Evolutionary conservation across 306 rosid genomes (phyloP).

Genomic region (Casuarina equisetifolia): DNA sequence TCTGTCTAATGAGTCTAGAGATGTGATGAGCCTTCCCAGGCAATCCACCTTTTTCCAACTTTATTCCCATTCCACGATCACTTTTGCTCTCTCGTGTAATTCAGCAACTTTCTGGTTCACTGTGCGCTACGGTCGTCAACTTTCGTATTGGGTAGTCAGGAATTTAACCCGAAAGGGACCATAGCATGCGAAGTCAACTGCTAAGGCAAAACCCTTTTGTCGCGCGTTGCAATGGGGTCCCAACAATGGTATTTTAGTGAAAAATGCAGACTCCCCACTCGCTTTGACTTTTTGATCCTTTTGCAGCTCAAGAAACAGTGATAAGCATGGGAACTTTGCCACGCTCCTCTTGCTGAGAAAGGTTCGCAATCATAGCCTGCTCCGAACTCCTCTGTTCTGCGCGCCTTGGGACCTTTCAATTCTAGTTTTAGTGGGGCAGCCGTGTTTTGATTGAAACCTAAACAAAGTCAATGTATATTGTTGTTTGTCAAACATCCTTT

Average conservation of each 20-base stretch:
- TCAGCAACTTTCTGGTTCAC: constrained; percentile 2
- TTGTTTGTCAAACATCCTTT: background rate
- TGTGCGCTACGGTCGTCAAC: background rate
- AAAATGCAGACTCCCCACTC: background rate
- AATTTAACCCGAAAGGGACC: background rate
- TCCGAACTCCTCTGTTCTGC: background rate
- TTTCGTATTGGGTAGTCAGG: background rate
- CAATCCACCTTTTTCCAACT: constrained; percentile 10
- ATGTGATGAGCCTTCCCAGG: no score
- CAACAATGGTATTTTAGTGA: no score
- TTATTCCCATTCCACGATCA: constrained; percentile 8
- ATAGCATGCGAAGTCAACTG: no score
- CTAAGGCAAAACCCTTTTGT: background rate
- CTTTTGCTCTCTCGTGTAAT: constrained; percentile 15
- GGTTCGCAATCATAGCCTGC: background rate
- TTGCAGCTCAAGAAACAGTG: background rate
- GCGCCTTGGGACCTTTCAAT: background rate
- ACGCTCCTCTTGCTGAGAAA: no score
- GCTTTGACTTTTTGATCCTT: background rate
- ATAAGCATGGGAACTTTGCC: background rate
- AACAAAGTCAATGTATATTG: background rate
- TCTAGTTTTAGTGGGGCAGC: background rate
- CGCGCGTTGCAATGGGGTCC: background rate
- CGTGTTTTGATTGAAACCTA: background rate
- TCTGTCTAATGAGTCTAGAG: no score